Conservation (phyloP, 2,329 filamentous ascomycete genomes). For the Cercospora sp. region DNA sequence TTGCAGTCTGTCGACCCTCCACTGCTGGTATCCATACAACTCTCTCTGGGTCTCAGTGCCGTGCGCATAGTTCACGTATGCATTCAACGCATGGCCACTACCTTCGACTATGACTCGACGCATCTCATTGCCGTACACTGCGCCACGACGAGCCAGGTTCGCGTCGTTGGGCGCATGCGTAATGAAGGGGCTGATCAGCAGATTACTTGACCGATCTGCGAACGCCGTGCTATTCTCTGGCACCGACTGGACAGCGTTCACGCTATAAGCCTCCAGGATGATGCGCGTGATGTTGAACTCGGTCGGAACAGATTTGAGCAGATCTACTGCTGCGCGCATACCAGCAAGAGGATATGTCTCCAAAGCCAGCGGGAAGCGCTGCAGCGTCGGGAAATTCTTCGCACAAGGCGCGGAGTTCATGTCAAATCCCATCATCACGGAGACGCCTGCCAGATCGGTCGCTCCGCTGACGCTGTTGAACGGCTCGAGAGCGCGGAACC, state of each 20-base stretch:
- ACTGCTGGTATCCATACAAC: conserved; percentile 54
- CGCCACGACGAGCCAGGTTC: neutral
- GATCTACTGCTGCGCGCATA: conserved; percentile 2
- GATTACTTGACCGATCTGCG: neutral
- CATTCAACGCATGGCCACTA: conserved; percentile 4
- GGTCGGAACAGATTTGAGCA: conserved; percentile 1
- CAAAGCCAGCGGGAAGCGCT: conserved; percentile 1
- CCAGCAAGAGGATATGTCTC: neutral
- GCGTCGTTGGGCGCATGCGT: neutral
- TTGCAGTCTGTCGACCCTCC: conserved; percentile 50
- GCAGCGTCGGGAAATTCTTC: neutral
- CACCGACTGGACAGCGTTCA: neutral
- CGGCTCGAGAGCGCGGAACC: neutral
- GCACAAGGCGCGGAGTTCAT: neutral
- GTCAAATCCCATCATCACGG: conserved; percentile 1
- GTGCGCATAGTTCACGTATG: conserved; percentile 51
- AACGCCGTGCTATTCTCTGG: neutral
- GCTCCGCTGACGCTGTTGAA: neutral
- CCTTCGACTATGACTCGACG: conserved; percentile 1
- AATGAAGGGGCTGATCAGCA: conserved; percentile 3
- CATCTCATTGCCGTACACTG: conserved; percentile 11
- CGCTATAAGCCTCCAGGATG: conserved; percentile 12
- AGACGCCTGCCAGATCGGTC: neutral
- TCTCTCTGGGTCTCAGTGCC: conserved; percentile 44
- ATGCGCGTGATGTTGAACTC: conserved; percentile 5